Evolutionary conservation across 2,329 filamentous ascomycete genomes (phyloP).

Genomic region (Cryphonectria naterciae): DNA sequence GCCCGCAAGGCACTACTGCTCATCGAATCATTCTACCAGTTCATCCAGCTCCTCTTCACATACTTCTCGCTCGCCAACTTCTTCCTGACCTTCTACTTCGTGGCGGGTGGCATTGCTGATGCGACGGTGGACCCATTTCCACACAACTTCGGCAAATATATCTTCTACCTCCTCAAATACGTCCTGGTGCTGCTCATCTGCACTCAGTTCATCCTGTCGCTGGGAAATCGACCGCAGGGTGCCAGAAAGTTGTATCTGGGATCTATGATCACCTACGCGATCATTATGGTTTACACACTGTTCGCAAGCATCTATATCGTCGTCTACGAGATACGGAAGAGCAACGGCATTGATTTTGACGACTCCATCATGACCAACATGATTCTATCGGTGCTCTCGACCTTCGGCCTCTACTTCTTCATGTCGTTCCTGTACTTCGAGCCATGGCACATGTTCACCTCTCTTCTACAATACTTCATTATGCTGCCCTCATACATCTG

Average conservation of each 20-base stretch:
- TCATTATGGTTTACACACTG: conserved; percentile 96
- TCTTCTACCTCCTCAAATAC: conserved; percentile 88
- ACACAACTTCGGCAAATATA: conserved; percentile 78
- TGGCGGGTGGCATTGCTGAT: conserved; percentile 87
- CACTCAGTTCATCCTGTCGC: conserved; percentile 93
- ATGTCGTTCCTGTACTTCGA: conserved; percentile 97
- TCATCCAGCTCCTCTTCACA: conserved; percentile 90
- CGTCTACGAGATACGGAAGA: conserved; percentile 71
- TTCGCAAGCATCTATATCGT: conserved; percentile 91
- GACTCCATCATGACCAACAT: conserved; percentile 95
- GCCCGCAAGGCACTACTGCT: conserved; percentile 89
- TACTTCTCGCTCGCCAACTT: conserved; percentile 99
- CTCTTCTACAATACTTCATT: conserved; percentile 86
- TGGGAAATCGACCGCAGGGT: conserved; percentile 95
- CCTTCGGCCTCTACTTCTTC: conserved; percentile 90
- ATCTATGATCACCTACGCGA: conserved; percentile 84
- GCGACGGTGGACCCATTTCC: conserved; percentile 85
- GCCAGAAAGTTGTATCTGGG: conserved; percentile 87
- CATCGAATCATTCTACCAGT: conserved; percentile 94
- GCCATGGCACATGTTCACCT: conserved; percentile 99
- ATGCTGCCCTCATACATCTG: conserved; percentile 94
- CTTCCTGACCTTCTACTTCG: conserved; percentile 98
- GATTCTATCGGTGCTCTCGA: conserved; percentile 86
- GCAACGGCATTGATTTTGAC: conserved; percentile 63
- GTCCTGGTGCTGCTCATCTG: conserved; percentile 84